Evolutionary conservation across 148 eudicot genomes (phyloP).

Genomic region (Rhododendron henanense): DNA sequence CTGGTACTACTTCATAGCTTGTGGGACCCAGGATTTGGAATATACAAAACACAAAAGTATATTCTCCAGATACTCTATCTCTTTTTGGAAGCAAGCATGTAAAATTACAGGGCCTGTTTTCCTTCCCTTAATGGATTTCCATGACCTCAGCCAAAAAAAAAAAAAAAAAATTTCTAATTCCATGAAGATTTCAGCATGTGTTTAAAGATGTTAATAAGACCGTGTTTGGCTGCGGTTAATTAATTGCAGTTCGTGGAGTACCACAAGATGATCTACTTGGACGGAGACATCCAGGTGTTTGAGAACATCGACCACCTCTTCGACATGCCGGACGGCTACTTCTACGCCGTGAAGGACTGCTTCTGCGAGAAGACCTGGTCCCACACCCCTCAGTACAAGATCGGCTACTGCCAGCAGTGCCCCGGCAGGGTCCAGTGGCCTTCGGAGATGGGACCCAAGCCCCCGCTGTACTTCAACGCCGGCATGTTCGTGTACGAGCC

Average conservation of each 20-base stretch:
- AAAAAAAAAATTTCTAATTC: too few species aligned
- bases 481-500: constrained; percentile 90
- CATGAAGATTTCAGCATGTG: too few species aligned
- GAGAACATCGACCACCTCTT: constrained; percentile 79
- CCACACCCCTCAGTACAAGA: constrained; percentile 55
- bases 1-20: too few species aligned
- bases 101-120: too few species aligned
- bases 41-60: too few species aligned
- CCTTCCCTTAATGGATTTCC: too few species aligned
- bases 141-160: too few species aligned
- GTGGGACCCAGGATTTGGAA: too few species aligned
- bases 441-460: constrained; percentile 48
- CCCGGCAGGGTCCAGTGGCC: constrained; percentile 61
- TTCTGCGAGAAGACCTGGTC: constrained; percentile 81
- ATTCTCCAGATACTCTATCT: too few species aligned
- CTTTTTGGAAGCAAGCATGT: too few species aligned
- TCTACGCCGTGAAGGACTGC: constrained; percentile 86
- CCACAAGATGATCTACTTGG: constrained; percentile 80
- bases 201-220: background rate
- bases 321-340: constrained; percentile 60
- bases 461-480: constrained; percentile 69
- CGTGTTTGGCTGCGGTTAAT: background rate
- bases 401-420: constrained; percentile 71
- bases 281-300: constrained; percentile 83
- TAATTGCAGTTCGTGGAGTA: constrained; percentile 70